These are phyloP conservation scores for Calonectria montana DNA, from an alignment of 2,329 filamentous ascomycete genomes.

Conservation along the genomic window DNA sequence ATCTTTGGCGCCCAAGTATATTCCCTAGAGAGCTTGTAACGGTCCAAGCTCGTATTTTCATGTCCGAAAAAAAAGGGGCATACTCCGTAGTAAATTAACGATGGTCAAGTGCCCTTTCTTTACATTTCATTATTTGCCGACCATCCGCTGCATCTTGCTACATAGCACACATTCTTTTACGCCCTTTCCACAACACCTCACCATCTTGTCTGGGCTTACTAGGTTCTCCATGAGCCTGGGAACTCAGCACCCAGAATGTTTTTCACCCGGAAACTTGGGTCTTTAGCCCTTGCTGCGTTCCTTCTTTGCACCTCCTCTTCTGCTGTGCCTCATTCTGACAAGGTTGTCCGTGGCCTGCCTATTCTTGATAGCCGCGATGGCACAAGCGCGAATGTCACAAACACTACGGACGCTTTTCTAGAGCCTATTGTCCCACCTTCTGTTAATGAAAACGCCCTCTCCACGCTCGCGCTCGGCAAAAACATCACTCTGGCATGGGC, in stretches of 20 bases:
- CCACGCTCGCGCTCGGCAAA: not conserved
- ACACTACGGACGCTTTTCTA: not conserved
- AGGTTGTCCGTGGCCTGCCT: not conserved
- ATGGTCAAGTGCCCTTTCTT: too few relatives aligned
- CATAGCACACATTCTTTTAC: not conserved
- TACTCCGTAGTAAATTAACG: not conserved
- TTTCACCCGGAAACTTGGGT: not conserved
- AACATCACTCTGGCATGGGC: conserved; percentile 24
- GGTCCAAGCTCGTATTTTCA: not conserved
- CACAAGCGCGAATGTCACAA: not conserved
- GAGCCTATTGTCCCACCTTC: conserved; percentile 26
- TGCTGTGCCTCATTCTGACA: not conserved
- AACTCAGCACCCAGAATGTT: not conserved
- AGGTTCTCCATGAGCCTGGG: not conserved
- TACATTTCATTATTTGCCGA: not conserved
- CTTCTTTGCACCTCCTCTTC: not conserved
- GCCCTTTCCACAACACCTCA: not conserved
- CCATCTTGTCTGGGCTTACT: not conserved
- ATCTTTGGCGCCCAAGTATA: not conserved
- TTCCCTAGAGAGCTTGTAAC: not conserved
- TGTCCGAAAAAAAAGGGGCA: not conserved
- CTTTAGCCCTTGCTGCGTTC: not conserved
- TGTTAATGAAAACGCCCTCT: conserved; percentile 14
- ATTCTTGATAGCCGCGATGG: not conserved
- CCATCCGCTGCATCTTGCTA: not conserved